Evolutionary conservation across 371 early-diverging fungal genomes (phyloP).

Genomic region (Apophysomyces elegans): DNA sequence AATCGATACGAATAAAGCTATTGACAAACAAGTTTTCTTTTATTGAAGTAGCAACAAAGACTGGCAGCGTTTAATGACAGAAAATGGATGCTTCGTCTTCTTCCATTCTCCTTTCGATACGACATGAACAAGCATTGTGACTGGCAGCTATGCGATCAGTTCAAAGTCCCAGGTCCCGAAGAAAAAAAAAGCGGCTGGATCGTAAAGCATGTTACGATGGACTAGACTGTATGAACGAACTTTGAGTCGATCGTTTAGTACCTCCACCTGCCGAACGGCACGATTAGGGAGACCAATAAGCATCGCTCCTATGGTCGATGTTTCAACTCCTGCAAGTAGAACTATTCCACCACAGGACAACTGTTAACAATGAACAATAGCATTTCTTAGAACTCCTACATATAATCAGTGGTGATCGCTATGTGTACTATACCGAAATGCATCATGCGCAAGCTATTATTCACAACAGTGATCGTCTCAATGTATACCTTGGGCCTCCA

Average conservation of each 20-base stretch:
- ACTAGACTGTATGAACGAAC: neutral
- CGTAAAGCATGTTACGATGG: slow-evolving; percentile 3
- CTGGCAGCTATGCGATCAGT: neutral
- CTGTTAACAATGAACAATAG: slow-evolving; percentile 20
- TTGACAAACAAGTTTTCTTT: too few species aligned
- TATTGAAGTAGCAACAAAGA: too few species aligned
- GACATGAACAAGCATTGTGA: neutral
- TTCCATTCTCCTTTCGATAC: too few species aligned
- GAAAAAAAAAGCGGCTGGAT: neutral
- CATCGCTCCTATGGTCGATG: slow-evolving; percentile 85
- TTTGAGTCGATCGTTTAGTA: slow-evolving; percentile 1
- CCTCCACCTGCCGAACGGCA: slow-evolving; percentile 7
- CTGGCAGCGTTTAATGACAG: too few species aligned
- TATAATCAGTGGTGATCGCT: slow-evolving; percentile 60
- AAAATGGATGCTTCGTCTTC: too few species aligned
- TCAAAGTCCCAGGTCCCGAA: neutral
- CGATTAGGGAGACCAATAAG: slow-evolving; percentile 55
- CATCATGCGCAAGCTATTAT: slow-evolving; percentile 73
- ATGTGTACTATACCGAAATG: slow-evolving; percentile 81
- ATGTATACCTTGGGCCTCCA: slow-evolving; percentile 58
- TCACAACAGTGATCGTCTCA: slow-evolving; percentile 41
- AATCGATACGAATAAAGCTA: too few species aligned
- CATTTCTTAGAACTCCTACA: slow-evolving; percentile 71
- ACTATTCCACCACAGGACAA: neutral
- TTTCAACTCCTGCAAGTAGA: slow-evolving; percentile 65